Evolutionary conservation across 2,329 filamentous ascomycete species (phyloP).

Genomic region (Colletotrichum coccodes): DNA sequence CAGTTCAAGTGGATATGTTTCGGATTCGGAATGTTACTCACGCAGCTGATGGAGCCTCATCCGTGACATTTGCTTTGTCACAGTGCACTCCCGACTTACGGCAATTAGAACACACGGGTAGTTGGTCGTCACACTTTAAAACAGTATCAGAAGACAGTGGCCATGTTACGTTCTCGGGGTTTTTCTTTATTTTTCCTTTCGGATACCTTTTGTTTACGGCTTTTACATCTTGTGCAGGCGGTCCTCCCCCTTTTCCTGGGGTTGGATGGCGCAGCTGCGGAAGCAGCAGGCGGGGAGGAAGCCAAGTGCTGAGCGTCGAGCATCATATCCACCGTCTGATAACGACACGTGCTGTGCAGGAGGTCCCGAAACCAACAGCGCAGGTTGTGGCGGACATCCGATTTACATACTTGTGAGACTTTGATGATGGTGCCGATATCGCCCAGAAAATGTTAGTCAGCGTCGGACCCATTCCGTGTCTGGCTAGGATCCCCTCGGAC

Average conservation of each 20-base stretch:
- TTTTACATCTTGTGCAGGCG: conserved; percentile 56
- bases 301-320: not conserved
- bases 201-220: conserved; percentile 53
- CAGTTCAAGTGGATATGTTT: not conserved
- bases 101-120: conserved; percentile 56
- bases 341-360: not conserved
- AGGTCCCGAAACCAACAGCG: not conserved
- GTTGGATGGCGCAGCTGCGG: conserved; percentile 38
- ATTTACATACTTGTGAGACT: conserved; percentile 7
- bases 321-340: conserved; percentile 1
- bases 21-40: not conserved
- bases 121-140: conserved; percentile 53
- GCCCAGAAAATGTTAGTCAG: not conserved
- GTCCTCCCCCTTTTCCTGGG: conserved; percentile 56
- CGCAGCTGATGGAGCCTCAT: conserved; percentile 33
- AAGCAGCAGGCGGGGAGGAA: conserved; percentile 3
- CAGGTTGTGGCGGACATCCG: conserved; percentile 16
- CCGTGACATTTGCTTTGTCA: conserved; percentile 52
- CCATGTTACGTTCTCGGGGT: not conserved
- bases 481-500: not conserved
- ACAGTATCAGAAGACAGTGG: not conserved
- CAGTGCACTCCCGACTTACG: conserved; percentile 51
- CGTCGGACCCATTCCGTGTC: not conserved
- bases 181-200: too few species aligned
- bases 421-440: not conserved